A percentile compares a stretch with the other conserved stretches of the same genome.
Evolutionary conservation across 495 filamentous ascomycete species (phyloP).

Genomic region (Thermothielavioides terrestris): DNA sequence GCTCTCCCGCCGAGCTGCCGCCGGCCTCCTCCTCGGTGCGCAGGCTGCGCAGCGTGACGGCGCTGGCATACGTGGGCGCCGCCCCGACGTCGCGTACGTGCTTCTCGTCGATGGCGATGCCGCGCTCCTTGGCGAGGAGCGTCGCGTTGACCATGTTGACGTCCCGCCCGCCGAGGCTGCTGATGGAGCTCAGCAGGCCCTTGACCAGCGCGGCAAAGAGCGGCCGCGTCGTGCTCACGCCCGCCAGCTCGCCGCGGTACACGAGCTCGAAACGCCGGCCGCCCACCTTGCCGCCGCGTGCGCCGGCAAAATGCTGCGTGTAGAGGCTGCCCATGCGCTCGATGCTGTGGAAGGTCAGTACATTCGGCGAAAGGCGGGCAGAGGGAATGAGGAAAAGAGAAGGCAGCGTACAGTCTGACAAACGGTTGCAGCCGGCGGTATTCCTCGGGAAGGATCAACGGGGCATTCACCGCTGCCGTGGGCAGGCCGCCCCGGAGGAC

Average conservation of each 20-base stretch:
- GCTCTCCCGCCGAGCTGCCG: slow-evolving; percentile 24
- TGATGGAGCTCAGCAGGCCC: slow-evolving; percentile 53
- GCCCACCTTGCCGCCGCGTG: slow-evolving; percentile 23
- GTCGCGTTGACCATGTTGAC: slow-evolving; percentile 71
- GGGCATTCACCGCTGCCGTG: slow-evolving; percentile 62
- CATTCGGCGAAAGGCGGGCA: background rate
- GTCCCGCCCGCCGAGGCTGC: slow-evolving; percentile 48
- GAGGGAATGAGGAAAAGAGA: background rate
- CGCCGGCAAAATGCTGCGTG: slow-evolving; percentile 55
- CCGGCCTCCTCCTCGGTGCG: slow-evolving; percentile 20
- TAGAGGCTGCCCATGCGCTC: slow-evolving; percentile 64
- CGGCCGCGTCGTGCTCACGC: slow-evolving; percentile 55
- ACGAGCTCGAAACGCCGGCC: slow-evolving; percentile 58
- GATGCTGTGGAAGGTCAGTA: slow-evolving; percentile 23
- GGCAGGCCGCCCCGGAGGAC: slow-evolving; percentile 58
- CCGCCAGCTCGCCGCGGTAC: slow-evolving; percentile 58
- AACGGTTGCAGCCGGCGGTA: slow-evolving; percentile 62
- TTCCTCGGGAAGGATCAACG: slow-evolving; percentile 64
- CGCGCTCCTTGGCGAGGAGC: slow-evolving; percentile 57
- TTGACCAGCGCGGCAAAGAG: slow-evolving; percentile 63
- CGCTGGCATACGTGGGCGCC: slow-evolving; percentile 48
- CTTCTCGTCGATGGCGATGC: slow-evolving; percentile 59
- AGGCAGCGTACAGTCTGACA: slow-evolving; percentile 40
- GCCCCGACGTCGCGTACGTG: slow-evolving; percentile 44
- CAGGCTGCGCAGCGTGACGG: slow-evolving; percentile 47